Percentiles rank a stretch among this genome's conserved stretches.
Conservation (phyloP, 108 stramenopile genomes). For the Conticribra weissflogii region DNA sequence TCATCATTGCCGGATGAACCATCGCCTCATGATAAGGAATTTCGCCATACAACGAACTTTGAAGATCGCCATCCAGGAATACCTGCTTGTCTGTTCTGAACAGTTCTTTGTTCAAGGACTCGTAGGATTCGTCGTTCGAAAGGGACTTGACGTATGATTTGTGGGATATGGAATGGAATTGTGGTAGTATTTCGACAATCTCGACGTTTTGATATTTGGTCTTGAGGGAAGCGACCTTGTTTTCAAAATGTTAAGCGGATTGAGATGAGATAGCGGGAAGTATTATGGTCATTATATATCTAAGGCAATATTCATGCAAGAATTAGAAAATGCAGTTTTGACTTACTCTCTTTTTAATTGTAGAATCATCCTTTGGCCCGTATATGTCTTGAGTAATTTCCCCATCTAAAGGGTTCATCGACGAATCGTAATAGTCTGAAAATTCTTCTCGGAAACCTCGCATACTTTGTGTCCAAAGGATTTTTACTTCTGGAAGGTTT, state of each 20-base stretch:
- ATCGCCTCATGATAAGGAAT: slow-evolving; percentile 90
- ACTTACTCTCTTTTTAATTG: background rate
- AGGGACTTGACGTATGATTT: slow-evolving; percentile 5
- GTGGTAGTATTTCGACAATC: slow-evolving; percentile 25
- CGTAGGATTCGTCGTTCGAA: slow-evolving; percentile 27
- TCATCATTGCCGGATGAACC: slow-evolving; percentile 94
- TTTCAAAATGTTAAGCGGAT: too few species aligned
- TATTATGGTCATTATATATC: too few species aligned
- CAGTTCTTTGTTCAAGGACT: slow-evolving; percentile 20
- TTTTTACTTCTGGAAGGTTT: slow-evolving; percentile 34
- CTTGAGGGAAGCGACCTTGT: background rate
- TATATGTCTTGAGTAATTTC: background rate
- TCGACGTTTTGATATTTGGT: slow-evolving; percentile 35
- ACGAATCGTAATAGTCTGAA: slow-evolving; percentile 18
- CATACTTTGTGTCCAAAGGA: slow-evolving; percentile 70
- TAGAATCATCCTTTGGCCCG: too few species aligned
- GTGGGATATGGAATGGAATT: background rate
- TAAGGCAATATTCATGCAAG: too few species aligned
- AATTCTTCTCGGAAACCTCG: slow-evolving; percentile 68
- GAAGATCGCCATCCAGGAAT: slow-evolving; percentile 69
- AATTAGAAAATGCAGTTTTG: too few species aligned
- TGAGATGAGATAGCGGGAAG: too few species aligned
- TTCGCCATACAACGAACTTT: slow-evolving; percentile 69
- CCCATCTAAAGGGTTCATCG: slow-evolving; percentile 11
- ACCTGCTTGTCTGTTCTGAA: slow-evolving; percentile 53